These are phyloP conservation scores for Kwoniella dejecticola DNA, from an alignment of 768 basidiomycete species.

Conservation along the genomic window DNA sequence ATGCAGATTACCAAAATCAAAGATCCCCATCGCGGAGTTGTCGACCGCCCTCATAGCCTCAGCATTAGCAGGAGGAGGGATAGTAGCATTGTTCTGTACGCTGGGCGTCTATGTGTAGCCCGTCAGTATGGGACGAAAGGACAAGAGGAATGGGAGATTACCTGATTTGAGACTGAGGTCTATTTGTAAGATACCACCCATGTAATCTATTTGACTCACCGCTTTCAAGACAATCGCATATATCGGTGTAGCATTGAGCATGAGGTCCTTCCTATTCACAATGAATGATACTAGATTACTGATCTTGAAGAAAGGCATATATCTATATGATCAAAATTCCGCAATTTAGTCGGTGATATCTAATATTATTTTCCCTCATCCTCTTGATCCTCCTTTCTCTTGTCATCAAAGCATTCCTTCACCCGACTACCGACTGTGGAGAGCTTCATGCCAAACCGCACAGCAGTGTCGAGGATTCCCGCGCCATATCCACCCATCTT, in stretches of 20 bases:
- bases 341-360: too few species aligned
- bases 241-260: too few species aligned
- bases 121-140: neutral
- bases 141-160: neutral
- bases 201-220: neutral
- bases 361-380: too few species aligned
- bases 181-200: neutral
- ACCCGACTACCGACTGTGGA: neutral
- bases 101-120: slow-evolving; percentile 77
- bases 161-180: neutral
- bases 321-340: neutral
- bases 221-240: neutral
- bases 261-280: too few species aligned
- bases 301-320: too few species aligned
- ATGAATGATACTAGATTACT: too few species aligned
- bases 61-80: slow-evolving; percentile 79
- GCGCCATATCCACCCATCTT: neutral
- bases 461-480: neutral
- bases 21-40: slow-evolving; percentile 68
- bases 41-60: slow-evolving; percentile 73
- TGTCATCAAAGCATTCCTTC: neutral
- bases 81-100: slow-evolving; percentile 84
- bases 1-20: slow-evolving; percentile 71
- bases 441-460: neutral
- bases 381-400: neutral